A percentile compares a stretch with the other conserved stretches of the same genome.
Evolutionary conservation across 441 rosid species (phyloP).

Genomic region (Biscutella auriculata): DNA sequence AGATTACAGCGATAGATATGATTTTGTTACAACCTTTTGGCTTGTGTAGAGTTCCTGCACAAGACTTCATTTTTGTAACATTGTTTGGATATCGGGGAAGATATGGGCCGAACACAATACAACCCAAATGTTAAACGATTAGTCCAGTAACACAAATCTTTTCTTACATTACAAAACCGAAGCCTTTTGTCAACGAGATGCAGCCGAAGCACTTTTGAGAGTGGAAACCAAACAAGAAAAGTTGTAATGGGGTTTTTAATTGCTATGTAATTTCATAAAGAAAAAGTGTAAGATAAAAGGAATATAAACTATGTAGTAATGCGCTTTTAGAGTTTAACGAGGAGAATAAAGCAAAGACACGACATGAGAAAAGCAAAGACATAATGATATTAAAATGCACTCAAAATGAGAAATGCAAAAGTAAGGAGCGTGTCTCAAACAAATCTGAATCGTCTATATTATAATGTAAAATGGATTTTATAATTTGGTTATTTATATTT

Average conservation of each 20-base stretch:
- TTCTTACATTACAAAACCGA: background rate
- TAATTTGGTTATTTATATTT: background rate
- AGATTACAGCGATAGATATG: too few species aligned
- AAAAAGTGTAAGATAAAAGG: background rate
- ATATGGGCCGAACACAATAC: too few species aligned
- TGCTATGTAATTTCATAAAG: background rate
- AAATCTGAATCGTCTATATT: background rate
- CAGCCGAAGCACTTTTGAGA: background rate
- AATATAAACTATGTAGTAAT: background rate
- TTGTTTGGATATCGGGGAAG: too few species aligned
- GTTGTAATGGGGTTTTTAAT: background rate
- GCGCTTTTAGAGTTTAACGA: conserved; percentile 10
- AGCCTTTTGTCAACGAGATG: background rate
- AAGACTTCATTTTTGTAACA: too few species aligned
- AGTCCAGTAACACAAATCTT: background rate
- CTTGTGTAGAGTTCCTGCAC: too few species aligned
- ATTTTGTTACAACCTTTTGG: too few species aligned
- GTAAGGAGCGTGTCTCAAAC: background rate
- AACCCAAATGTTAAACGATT: background rate
- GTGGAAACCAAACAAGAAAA: background rate
- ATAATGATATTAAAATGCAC: conserved; percentile 7
- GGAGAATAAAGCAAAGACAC: conserved; percentile 11
- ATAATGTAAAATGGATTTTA: background rate
- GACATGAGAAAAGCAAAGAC: conserved; percentile 9
- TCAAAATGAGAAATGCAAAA: background rate